These are phyloP conservation scores for Acrocalymma vagum DNA, from an alignment of 2,329 filamentous ascomycete genomes.

Conservation along the genomic window DNA sequence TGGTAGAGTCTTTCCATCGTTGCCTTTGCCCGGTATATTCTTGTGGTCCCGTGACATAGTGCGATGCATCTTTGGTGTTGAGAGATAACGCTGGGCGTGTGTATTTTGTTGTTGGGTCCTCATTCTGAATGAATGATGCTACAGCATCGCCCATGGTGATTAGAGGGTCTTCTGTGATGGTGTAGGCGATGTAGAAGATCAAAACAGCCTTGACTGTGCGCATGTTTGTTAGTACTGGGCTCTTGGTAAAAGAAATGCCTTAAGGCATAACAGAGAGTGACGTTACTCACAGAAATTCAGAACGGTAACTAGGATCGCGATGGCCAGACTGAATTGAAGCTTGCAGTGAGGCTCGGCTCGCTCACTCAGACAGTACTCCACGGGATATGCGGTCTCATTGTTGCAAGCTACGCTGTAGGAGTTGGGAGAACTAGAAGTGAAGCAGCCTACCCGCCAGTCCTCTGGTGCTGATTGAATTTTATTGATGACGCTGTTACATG, in stretches of 20 bases:
- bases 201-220: constrained; percentile 24
- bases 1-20: constrained; percentile 20
- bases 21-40: constrained; percentile 10
- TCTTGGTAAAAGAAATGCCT: no score
- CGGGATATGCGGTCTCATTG: constrained; percentile 1
- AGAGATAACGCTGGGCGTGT: constrained; percentile 19
- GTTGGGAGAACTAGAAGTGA: no score
- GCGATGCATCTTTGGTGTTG: constrained; percentile 7
- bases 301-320: constrained; percentile 22
- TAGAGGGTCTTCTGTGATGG: constrained; percentile 23
- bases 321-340: constrained; percentile 21
- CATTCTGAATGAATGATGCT: constrained; percentile 22
- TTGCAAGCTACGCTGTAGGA: no score
- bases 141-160: constrained; percentile 33
- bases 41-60: constrained; percentile 6
- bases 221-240: no score
- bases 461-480: no score
- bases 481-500: no score
- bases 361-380: constrained; percentile 31
- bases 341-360: constrained; percentile 20
- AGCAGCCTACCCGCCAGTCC: constrained; percentile 9
- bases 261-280: not conserved
- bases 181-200: constrained; percentile 24
- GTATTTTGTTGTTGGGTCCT: constrained; percentile 15
- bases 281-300: constrained; percentile 18